These are phyloP conservation scores for Viola pubescens DNA, from an alignment of 441 rosid genomes.

Conservation along the genomic window DNA sequence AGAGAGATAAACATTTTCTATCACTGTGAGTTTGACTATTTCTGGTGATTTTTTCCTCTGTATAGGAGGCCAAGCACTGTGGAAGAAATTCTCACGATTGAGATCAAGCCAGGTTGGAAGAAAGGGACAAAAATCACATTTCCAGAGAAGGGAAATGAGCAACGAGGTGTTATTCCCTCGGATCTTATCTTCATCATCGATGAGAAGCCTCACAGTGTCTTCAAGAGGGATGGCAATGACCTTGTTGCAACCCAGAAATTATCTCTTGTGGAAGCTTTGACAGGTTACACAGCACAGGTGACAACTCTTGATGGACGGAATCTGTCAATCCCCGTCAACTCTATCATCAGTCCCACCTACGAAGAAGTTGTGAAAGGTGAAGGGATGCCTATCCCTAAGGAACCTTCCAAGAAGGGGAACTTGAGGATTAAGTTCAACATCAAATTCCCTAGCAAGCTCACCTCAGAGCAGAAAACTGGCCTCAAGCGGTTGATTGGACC, in stretches of 20 bases:
- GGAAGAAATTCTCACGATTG: slow-evolving; percentile 47
- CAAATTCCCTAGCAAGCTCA: slow-evolving; percentile 40
- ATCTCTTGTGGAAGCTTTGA: slow-evolving; percentile 49
- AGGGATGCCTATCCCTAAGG: slow-evolving; percentile 54
- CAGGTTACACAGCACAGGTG: slow-evolving; percentile 41
- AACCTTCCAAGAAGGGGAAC: slow-evolving; percentile 44
- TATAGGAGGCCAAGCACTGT: neutral
- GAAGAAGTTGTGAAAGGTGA: slow-evolving; percentile 49
- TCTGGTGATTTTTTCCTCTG: neutral
- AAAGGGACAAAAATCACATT: slow-evolving; percentile 54
- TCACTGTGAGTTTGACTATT: neutral
- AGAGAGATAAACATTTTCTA: neutral
- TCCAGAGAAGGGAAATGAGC: slow-evolving; percentile 45
- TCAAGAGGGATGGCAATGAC: slow-evolving; percentile 56
- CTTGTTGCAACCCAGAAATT: slow-evolving; percentile 37
- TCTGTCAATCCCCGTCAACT: slow-evolving; percentile 27
- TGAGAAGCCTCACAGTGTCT: slow-evolving; percentile 49
- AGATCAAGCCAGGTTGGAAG: slow-evolving; percentile 56
- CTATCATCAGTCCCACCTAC: slow-evolving; percentile 36
- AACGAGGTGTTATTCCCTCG: slow-evolving; percentile 36
- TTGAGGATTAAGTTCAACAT: slow-evolving; percentile 51
- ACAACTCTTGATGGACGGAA: slow-evolving; percentile 46
- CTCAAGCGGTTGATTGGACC: slow-evolving; percentile 25
- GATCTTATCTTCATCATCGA: slow-evolving; percentile 49
- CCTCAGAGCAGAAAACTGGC: slow-evolving; percentile 36